Evolutionary conservation across 2,329 filamentous ascomycete genomes (phyloP), one percentile per base, ranked within the genome.

Genomic region (Chrysoporthe austroafricana): DNA sequence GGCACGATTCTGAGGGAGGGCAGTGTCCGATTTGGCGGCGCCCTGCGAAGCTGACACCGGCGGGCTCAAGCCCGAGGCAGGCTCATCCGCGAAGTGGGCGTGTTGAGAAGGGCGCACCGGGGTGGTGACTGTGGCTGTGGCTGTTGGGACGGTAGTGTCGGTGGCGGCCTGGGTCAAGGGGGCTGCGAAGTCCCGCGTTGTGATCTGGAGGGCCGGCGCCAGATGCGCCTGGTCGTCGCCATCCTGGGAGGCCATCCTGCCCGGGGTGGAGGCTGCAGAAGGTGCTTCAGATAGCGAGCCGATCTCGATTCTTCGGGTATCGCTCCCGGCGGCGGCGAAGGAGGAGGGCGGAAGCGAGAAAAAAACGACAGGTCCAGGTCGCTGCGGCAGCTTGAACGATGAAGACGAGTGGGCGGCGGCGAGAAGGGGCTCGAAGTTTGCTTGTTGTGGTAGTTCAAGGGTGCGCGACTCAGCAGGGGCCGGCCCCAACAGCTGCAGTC

Each of bases 1-100:
- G 63, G 62, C 16, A 48, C 52, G 60, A 52, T 36, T 48, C 18
- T 63, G 66, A 34, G 67, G 68, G 36, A 71, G 34, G 3, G 69
- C 68, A 46, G 69, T 68, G 62, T 71, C 70, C 50, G 67, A 66
- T 43, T 64, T 69, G 43, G 66, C 62, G 26, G 65, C 32, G 48
- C 69, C 63, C 11, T 69, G 52, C 32, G 66, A 63, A 0, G 58
- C 34, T 18, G 60, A n/a, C 70, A 63, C 4, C 70, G 73, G 21
- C 68, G 26, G 71, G 59, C 21, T 71, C 65, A 44, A 70, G 63
- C 14, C 54, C 61, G 11, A 71, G 64, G 75, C 71, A 64, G 73
- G 32, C n/a, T 71, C 71, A 34, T 73, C 62, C 21, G 69, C 67
- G 64, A 76, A 73, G 56, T 73, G 72, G 5, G 73, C 73, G 50